These are phyloP conservation scores for Trichomonascaceae sp. DNA, from an alignment of 1,139 yeast species.

Conservation along the genomic window DNA sequence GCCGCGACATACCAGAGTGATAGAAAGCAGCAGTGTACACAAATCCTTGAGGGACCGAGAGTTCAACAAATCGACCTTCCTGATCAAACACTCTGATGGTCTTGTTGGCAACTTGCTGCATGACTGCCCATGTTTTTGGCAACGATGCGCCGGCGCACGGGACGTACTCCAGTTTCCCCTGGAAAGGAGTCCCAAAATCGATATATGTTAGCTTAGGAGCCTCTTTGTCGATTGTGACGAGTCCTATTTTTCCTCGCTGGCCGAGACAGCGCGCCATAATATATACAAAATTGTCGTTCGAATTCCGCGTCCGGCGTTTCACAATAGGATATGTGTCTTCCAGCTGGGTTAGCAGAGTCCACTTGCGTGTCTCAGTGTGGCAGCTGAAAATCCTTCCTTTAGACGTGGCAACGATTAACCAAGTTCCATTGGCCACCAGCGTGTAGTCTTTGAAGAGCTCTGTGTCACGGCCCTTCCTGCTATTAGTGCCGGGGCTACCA, in stretches of 20 bases:
- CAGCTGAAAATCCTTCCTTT: constrained; percentile 34
- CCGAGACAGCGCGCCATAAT: background rate
- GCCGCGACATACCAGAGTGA: constrained; percentile 28
- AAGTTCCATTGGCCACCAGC: constrained; percentile 28
- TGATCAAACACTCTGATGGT: too few relatives aligned
- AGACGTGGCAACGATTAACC: constrained; percentile 46
- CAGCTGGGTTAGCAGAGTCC: background rate
- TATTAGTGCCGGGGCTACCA: background rate
- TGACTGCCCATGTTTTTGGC: too few relatives aligned
- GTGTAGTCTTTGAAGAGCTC: constrained; percentile 41
- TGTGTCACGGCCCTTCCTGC: constrained; percentile 33
- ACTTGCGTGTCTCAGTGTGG: constrained; percentile 10
- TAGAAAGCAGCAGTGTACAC: constrained; percentile 43
- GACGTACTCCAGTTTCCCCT: constrained; percentile 43
- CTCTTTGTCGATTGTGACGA: background rate
- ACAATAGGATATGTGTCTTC: background rate
- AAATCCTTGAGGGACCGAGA: too few relatives aligned
- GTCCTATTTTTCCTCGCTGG: background rate
- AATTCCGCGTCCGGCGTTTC: background rate
- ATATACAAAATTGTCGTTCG: background rate
- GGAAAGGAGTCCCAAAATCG: constrained; percentile 9
- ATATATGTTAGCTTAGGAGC: constrained; percentile 9
- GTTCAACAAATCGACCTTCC: too few relatives aligned
- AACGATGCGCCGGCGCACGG: constrained; percentile 28
- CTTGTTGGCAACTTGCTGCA: too few relatives aligned